A percentile compares a stretch with the other conserved stretches of the same genome.
Conservation (phyloP, 2,329 filamentous ascomycete species). For the Botrytis byssoidea region DNA sequence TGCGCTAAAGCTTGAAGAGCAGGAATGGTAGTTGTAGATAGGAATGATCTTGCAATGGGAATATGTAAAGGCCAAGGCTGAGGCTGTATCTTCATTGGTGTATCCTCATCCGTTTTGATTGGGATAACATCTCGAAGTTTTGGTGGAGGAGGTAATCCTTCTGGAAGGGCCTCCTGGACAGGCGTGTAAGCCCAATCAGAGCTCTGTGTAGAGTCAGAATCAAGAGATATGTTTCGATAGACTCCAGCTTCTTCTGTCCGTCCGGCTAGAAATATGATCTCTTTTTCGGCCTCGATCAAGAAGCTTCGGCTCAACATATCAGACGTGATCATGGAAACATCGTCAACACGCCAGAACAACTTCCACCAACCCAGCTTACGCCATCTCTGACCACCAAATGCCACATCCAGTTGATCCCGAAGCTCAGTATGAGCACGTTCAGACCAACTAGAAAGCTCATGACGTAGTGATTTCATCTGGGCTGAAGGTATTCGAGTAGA, state of each 20-base stretch:
- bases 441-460: slow-evolving; percentile 68
- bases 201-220: background rate
- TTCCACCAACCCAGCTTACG: slow-evolving; percentile 88
- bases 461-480: slow-evolving; percentile 51
- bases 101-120: slow-evolving; percentile 28
- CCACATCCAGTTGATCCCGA: slow-evolving; percentile 72
- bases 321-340: slow-evolving; percentile 78
- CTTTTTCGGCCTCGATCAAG: slow-evolving; percentile 74
- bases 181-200: slow-evolving; percentile 35
- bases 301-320: slow-evolving; percentile 77
- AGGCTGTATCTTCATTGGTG: slow-evolving; percentile 22
- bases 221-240: slow-evolving; percentile 17
- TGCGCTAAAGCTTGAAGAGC: slow-evolving; percentile 72
- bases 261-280: slow-evolving; percentile 79
- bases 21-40: slow-evolving; percentile 65
- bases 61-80: slow-evolving; percentile 71
- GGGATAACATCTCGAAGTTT: slow-evolving; percentile 29
- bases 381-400: slow-evolving; percentile 76
- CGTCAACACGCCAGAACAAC: slow-evolving; percentile 90
- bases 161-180: slow-evolving; percentile 10
- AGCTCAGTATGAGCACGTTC: slow-evolving; percentile 80
- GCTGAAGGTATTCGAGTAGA: slow-evolving; percentile 36
- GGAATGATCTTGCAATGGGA: slow-evolving; percentile 63
- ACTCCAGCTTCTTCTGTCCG: slow-evolving; percentile 66
- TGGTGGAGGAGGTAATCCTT: slow-evolving; percentile 25